Evolutionary conservation across 2,329 filamentous ascomycete species (phyloP), one percentile per base, ranked within the genome.

Genomic region (Ceratocystis albifundus): DNA sequence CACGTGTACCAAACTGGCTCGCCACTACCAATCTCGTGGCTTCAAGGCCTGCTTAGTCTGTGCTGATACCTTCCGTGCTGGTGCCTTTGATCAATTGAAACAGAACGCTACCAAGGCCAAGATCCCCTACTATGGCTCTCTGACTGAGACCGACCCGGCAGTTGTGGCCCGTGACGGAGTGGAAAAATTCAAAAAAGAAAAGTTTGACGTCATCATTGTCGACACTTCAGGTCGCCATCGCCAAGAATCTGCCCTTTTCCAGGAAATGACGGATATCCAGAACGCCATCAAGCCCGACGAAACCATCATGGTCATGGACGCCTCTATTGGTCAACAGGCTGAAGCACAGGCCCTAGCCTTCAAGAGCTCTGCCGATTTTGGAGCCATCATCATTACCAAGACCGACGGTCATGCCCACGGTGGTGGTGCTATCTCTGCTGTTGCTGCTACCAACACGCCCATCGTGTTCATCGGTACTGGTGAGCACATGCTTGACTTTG

Each of bases 51-150:
- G 93, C 71, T 80, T 99, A 66, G 94, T 99, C 44, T 99, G 94
- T 78, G 94, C 94, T 62, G 94, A 99, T 77, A 99, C 94, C 30
- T 99, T 99, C 81, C 89, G 94, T 78, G 94, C 94, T 44, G 94
- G 94, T 80, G 94, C 94, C 53, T 99, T 99, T 71, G 94, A 99
- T 74, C 94, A 99, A 79, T 77, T 99, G 75, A 97, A 97, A 79
- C 94, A 99, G 78, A 99, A 99, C 75, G 94, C 94, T 1, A 97
- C 91, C 44, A 99, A 97, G 76, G 94, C 94, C 63, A 97, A 97
- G 79, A 97, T 99, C 64, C 94, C 94, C 8, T 99, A 99, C 82
- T 99, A 95, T 75, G 94, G 94, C 72, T 96, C 90, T 67, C 80
- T 99, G 70, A 99, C 93, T 2, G 91, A 99, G 78, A 96, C 92